Base-by-base conservation (phyloP, 176 grass and related monocot species). In the Ensete glaucum region DNA sequence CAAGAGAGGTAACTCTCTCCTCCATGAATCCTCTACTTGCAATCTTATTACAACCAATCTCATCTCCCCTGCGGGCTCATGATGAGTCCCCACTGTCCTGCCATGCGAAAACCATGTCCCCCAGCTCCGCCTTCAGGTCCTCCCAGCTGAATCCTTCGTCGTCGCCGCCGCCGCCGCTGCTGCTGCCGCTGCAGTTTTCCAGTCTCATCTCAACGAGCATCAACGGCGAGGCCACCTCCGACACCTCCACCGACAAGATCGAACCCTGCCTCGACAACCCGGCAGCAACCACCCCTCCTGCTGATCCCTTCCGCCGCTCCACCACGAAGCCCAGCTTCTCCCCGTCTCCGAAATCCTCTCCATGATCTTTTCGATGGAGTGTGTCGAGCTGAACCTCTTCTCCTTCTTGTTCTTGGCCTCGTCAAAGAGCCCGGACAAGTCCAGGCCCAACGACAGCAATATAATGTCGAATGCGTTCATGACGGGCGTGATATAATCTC, bases 401-500 rank as follows among this genome's bases (percentile, higher is more conserved):
- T 79, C 82, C 49, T 25, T 73, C 21, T 16, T 73, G 21, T 11
- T 34, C 79, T 80, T 82, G 15, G 75, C 78, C 8, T 88, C 83
- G 1, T 81, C 79, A 64, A 96, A 96, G 21, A 96, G 22, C 0
- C 85, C 81, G 2, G 93, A 96, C 11, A 96, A 81, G 53, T 96
- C 79, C 2, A 96, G 78, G 12, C 87, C 89, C 3, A 85, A 58
- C 7, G 89, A 90, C 54, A 96, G 82, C 49, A 89, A 88, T 25
- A 96, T 96, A 67, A 96, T 85, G 72, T 92, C 85, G 77, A 96
- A 96, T 9, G 93, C 93, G 75, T 92, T 96, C 59, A 89, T 27
- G 9, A 81, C 60, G 26, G 86, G 63, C 20, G 77, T 71, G 64
- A 11, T 64, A 66, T 65, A 21, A 23, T 26, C 63, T 13, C 22